Evolutionary conservation across 192 early-diverging fungal genomes (phyloP).

Genomic region (Backusella westeae): DNA sequence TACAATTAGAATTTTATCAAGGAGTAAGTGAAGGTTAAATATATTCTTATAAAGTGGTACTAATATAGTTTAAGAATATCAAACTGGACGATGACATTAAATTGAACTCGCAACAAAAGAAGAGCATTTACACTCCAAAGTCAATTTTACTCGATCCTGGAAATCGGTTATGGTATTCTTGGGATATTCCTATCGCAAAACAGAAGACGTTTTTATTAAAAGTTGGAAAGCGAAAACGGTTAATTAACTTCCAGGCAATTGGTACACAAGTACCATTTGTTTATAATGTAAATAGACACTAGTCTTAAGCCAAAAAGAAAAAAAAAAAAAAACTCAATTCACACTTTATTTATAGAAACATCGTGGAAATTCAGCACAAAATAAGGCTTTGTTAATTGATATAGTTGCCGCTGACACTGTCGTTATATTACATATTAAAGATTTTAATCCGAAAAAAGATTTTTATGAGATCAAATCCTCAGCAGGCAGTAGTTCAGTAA

Average conservation of each 20-base stretch:
- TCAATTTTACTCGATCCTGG: conserved; percentile 6
- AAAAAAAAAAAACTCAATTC: not conserved
- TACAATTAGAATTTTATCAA: conserved; percentile 17
- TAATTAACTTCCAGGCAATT: conserved; percentile 72
- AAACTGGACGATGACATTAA: not conserved
- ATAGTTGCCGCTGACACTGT: conserved; percentile 54
- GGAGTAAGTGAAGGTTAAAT: conserved; percentile 8
- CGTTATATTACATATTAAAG: conserved; percentile 51
- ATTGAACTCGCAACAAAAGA: conserved; percentile 7
- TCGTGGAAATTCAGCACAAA: not conserved
- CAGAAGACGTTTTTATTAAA: conserved; percentile 60
- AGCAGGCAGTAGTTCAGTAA: not conserved
- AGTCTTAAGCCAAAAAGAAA: not conserved
- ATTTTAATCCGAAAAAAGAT: conserved; percentile 45
- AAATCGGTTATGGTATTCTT: conserved; percentile 59
- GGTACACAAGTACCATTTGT: conserved; percentile 74
- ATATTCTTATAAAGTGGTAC: not conserved
- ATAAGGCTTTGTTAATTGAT: conserved; percentile 50
- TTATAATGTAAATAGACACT: conserved; percentile 35
- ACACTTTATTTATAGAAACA: not conserved
- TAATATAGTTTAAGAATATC: not conserved
- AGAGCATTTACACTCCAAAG: not conserved
- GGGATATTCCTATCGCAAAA: conserved; percentile 67
- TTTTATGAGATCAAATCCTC: conserved; percentile 41
- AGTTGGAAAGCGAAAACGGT: conserved; percentile 55